Base-by-base conservation (phyloP, 176 grass and related monocot species). In the Carex pumila region DNA sequence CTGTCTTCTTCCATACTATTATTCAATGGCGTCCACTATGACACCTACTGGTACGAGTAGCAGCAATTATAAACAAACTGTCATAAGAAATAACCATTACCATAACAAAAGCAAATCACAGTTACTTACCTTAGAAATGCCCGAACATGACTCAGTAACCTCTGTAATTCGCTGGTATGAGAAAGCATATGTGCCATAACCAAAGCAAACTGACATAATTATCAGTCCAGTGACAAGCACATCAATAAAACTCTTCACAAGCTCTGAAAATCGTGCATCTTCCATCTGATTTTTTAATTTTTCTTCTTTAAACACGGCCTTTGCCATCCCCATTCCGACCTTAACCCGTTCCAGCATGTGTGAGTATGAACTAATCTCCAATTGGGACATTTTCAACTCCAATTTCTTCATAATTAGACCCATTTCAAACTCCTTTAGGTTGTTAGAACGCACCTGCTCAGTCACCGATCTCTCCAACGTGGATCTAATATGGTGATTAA, bases 341-440 rank as follows among this genome's bases (percentile, higher is more conserved):
- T 99, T 99, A 32, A 93, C 84, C 77, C 86, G 95, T 69, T 95
- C 93, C 84, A 99, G 80, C 83, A 86, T 84, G 58, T 99, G 86
- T 0, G 91, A 85, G 37, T 85, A 54, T 17, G 96, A 99, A 84
- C 79, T 92, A 78, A 95, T 86, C 85, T 63, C 80, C 85, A 98
- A 82, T 34, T 98, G 83, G 79, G 93, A 87, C 61, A 85, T 89
- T 86, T 98, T 98, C 30, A 98, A 71, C 65, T 92, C 85, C 70
- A 98, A 84, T 52, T 95, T 98, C 87, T 87, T 87, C 88, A 95
- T 88, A 69, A 55, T 89, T 78, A 98, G 85, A 54, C 86, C 81
- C 80, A 98, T 89, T 87, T 98, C 96, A 89, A 89, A 52, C 70
- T 90, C 88, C 88, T 98, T 98, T 79, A 98, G 91, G 54, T 98